Percentiles rank a stretch among this genome's conserved stretches.
Evolutionary conservation across 75 land plant genomes (phyloP).

Genomic region (Gnetum montanum): DNA sequence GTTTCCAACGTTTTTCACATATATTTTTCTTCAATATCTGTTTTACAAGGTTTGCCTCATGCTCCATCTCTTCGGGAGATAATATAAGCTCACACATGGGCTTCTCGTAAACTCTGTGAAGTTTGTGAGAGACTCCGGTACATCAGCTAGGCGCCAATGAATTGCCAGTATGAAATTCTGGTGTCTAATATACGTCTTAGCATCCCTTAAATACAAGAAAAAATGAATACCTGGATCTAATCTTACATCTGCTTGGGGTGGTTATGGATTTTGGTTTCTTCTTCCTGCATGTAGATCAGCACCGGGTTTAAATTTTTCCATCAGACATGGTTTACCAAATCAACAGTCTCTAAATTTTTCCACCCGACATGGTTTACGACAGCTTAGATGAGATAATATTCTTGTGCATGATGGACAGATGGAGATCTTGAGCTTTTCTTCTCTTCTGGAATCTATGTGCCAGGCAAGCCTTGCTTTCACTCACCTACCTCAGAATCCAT

Average conservation of each 20-base stretch:
- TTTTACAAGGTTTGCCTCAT: slow-evolving; percentile 6
- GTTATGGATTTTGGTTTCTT: slow-evolving; percentile 5
- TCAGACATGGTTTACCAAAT: too few species aligned
- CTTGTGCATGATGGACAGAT: background rate
- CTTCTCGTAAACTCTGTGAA: background rate
- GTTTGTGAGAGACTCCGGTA: slow-evolving; percentile 6
- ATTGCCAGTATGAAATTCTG: slow-evolving; percentile 15
- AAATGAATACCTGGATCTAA: background rate
- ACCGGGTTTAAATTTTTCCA: too few species aligned
- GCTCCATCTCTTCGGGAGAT: slow-evolving; percentile 2
- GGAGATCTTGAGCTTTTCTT: background rate
- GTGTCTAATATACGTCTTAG: background rate
- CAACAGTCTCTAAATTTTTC: slow-evolving; percentile 3
- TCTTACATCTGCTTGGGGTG: background rate
- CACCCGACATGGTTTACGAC: slow-evolving; percentile 1
- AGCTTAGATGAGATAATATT: slow-evolving; percentile 11
- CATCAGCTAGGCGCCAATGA: slow-evolving; percentile 7
- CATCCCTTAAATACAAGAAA: background rate
- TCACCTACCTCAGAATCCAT: background rate
- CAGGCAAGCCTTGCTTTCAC: background rate
- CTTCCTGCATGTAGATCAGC: slow-evolving; percentile 9
- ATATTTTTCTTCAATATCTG: slow-evolving; percentile 6
- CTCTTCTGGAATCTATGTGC: background rate
- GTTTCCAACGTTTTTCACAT: slow-evolving; percentile 4
- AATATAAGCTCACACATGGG: slow-evolving; percentile 1